Conservation (phyloP, 1,284 basidiomycete species). For the Apiotrichum laibachii region DNA sequence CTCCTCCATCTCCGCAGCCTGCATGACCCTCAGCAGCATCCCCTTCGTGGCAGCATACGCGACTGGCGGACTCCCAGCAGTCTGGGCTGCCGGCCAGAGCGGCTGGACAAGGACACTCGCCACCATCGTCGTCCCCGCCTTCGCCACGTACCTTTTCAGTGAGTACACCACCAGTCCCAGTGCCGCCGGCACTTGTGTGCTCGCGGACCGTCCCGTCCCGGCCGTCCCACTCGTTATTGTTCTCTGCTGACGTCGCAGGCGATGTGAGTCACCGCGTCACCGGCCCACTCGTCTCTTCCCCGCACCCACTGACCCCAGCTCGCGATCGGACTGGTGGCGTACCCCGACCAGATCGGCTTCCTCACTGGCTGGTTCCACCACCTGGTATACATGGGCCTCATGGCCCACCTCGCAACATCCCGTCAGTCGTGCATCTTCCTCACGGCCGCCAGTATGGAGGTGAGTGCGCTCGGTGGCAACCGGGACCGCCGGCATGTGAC, state of each 20-base stretch:
- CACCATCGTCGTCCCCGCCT: slow-evolving; percentile 34
- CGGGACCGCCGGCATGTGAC: too few relatives aligned
- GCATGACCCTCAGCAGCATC: slow-evolving; percentile 56
- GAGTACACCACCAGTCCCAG: slow-evolving; percentile 13
- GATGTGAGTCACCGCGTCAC: slow-evolving; percentile 26
- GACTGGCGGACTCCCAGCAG: slow-evolving; percentile 27
- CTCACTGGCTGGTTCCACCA: slow-evolving; percentile 65
- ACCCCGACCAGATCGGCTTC: slow-evolving; percentile 53
- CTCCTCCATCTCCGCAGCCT: slow-evolving; percentile 53
- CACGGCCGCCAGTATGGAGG: slow-evolving; percentile 58
- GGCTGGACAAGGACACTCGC: slow-evolving; percentile 34
- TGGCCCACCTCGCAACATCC: slow-evolving; percentile 53
- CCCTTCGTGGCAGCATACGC: slow-evolving; percentile 56
- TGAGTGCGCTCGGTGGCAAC: slow-evolving; percentile 16
- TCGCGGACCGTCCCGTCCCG: too few relatives aligned
- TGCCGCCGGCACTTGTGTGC: too few relatives aligned
- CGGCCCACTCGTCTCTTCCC: not conserved
- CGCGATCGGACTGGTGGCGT: slow-evolving; percentile 36
- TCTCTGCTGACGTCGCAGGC: slow-evolving; percentile 20
- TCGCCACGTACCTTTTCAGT: slow-evolving; percentile 47
- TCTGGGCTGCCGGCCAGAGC: slow-evolving; percentile 24
- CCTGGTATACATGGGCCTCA: slow-evolving; percentile 57
- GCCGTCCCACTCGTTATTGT: too few relatives aligned
- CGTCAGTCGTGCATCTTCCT: slow-evolving; percentile 57
- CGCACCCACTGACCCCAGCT: slow-evolving; percentile 26